Percentiles rank a stretch among this genome's conserved stretches.
Evolutionary conservation across 176 grass and related monocot species (phyloP).

Genomic region (Oryza meridionalis): DNA sequence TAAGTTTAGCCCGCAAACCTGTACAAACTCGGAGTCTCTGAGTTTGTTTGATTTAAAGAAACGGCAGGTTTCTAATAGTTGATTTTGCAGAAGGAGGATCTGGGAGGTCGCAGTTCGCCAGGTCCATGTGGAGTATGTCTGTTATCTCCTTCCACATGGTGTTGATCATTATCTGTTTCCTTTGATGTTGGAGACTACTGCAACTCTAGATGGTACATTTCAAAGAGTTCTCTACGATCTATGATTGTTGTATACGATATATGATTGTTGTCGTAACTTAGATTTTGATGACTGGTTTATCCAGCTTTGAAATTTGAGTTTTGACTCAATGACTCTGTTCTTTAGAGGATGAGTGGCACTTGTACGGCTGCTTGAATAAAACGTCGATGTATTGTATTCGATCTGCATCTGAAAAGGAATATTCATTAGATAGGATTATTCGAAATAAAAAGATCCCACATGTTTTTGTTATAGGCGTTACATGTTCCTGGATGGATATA

Average conservation of each 20-base stretch:
- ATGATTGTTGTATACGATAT: constrained; percentile 11
- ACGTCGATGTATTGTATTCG: neutral
- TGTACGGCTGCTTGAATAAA: constrained; percentile 43
- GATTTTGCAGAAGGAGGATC: constrained; percentile 52
- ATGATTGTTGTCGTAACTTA: constrained; percentile 33
- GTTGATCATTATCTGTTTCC: constrained; percentile 50
- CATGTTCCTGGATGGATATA: neutral
- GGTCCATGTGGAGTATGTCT: constrained; percentile 46
- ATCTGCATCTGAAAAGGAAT: constrained; percentile 9
- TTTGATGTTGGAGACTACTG: constrained; percentile 37
- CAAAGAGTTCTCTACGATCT: neutral
- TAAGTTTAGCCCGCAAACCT: constrained; percentile 40
- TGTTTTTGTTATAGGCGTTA: neutral
- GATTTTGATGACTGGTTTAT: constrained; percentile 5
- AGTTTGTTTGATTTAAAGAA: neutral
- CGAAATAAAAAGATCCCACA: neutral
- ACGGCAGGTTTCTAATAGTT: constrained; percentile 22
- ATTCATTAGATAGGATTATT: neutral
- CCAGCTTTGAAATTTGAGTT: constrained; percentile 15
- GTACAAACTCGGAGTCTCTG: neutral
- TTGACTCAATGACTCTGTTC: neutral
- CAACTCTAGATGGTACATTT: constrained; percentile 14
- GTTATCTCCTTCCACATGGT: constrained; percentile 47
- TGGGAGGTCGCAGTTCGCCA: neutral
- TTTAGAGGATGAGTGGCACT: constrained; percentile 15